Conservation (phyloP, 2,329 filamentous ascomycete species). For the Coniella lustricola region DNA sequence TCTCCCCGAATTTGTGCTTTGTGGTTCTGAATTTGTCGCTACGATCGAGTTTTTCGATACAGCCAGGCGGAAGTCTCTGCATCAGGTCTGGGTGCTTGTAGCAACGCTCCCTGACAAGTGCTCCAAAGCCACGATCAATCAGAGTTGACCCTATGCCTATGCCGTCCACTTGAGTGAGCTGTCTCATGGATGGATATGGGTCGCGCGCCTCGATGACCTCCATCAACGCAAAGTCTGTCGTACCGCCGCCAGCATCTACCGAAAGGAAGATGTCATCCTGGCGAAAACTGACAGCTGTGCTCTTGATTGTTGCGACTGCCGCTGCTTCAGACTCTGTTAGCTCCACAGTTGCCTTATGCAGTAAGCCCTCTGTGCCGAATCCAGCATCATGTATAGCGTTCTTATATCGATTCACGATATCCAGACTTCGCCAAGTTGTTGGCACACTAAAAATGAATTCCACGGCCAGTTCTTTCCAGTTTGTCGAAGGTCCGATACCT, state of each 20-base stretch:
- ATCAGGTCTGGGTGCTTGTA: constrained; percentile 28
- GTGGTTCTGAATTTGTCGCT: constrained; percentile 31
- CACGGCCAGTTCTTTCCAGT: constrained; percentile 38
- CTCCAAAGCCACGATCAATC: constrained; percentile 36
- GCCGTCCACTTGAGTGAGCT: constrained; percentile 32
- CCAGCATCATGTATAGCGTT: constrained; percentile 38
- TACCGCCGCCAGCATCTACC: constrained; percentile 39
- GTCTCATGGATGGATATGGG: constrained; percentile 22
- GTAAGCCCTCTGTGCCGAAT: constrained; percentile 35
- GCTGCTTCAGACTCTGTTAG: constrained; percentile 42
- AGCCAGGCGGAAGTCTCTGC: constrained; percentile 28
- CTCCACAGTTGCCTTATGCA: constrained; percentile 34
- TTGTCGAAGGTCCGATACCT: constrained; percentile 27
- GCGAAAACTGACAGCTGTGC: constrained; percentile 30
- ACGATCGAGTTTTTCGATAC: constrained; percentile 29
- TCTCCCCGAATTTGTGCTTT: constrained; percentile 38
- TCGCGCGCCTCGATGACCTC: constrained; percentile 27
- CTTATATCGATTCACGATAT: constrained; percentile 44
- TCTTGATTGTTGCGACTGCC: constrained; percentile 38
- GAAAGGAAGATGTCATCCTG: constrained; percentile 35
- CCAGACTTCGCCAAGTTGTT: constrained; percentile 46
- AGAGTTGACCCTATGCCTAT: constrained; percentile 37
- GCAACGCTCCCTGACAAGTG: constrained; percentile 31
- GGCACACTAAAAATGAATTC: constrained; percentile 51
- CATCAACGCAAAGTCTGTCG: constrained; percentile 38